phyloP scores from a whole-genome alignment of 805 yeast species.

The Candida nemodendra region DNA sequence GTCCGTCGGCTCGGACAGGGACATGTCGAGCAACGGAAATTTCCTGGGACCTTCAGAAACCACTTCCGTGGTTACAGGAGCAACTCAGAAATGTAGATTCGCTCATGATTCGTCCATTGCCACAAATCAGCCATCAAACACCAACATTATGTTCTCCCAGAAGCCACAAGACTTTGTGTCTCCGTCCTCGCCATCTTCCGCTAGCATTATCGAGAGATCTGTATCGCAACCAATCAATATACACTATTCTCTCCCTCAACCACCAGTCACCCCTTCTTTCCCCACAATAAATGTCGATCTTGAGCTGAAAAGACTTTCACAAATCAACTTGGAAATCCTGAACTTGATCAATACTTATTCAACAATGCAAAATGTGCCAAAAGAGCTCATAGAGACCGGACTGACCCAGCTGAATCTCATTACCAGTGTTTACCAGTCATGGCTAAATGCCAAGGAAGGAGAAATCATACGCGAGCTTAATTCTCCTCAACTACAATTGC shows the following conservation, averaged over 20 bases:
- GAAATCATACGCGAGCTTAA: constrained; percentile 9
- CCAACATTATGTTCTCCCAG: background rate
- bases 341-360: constrained; percentile 11
- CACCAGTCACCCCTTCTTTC: background rate
- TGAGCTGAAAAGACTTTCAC: constrained; percentile 15
- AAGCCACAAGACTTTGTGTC: background rate
- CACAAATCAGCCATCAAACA: background rate
- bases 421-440: constrained; percentile 15
- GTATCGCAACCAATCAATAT: constrained; percentile 7
- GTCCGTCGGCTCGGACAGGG: constrained; percentile 2
- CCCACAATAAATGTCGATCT: constrained; percentile 8
- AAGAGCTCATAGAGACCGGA: constrained; percentile 20
- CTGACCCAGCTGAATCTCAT: constrained; percentile 15
- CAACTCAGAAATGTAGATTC: background rate
- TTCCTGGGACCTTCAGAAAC: too few relatives aligned
- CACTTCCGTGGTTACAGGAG: too few relatives aligned
- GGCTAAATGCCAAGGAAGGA: constrained; percentile 16
- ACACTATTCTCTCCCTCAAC: constrained; percentile 1
- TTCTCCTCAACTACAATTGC: background rate
- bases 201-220: constrained; percentile 6
- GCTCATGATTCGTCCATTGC: background rate
- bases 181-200: background rate
- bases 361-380: constrained; percentile 14
- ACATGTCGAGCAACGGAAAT: background rate
- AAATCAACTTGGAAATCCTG: constrained; percentile 21